Evolutionary conservation across 2,329 filamentous ascomycete species (phyloP).

Genomic region (Elsinoe arachidis): DNA sequence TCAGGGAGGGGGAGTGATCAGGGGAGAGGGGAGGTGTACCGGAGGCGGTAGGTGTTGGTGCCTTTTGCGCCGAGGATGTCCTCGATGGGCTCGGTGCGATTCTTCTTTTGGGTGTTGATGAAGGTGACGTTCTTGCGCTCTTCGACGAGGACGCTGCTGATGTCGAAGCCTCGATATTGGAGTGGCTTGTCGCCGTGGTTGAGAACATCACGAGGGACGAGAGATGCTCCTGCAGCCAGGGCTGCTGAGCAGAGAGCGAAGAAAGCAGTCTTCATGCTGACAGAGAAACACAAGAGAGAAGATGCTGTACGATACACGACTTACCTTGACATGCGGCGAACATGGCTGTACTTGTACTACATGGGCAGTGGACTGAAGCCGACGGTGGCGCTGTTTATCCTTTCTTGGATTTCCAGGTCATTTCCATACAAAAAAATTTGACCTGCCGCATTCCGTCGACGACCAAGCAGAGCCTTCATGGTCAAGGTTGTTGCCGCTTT

Average conservation of each 20-base stretch:
- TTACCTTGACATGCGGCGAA: neutral
- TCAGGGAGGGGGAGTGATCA: neutral
- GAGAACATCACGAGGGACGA: neutral
- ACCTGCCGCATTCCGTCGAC: slow-evolving; percentile 2
- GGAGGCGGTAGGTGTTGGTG: slow-evolving; percentile 29
- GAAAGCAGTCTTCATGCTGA: neutral
- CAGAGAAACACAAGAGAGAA: neutral
- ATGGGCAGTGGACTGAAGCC: neutral
- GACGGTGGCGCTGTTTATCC: neutral
- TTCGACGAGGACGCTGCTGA: slow-evolving; percentile 1
- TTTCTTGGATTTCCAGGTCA: neutral
- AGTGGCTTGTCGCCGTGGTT: slow-evolving; percentile 1
- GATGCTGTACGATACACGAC: neutral
- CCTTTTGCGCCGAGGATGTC: slow-evolving; percentile 30
- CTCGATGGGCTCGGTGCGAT: slow-evolving; percentile 17
- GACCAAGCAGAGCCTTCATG: neutral
- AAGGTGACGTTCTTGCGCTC: slow-evolving; percentile 6
- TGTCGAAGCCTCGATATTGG: neutral
- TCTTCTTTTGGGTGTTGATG: slow-evolving; percentile 1
- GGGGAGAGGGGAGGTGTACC: slow-evolving; percentile 1
- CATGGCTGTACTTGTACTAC: neutral
- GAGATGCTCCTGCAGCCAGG: neutral
- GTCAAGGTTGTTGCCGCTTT: neutral
- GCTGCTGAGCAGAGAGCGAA: neutral
- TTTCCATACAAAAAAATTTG: neutral